These are phyloP conservation scores for Canariomyces notabilis DNA, from an alignment of 2,329 filamentous ascomycete genomes.

Conservation along the genomic window DNA sequence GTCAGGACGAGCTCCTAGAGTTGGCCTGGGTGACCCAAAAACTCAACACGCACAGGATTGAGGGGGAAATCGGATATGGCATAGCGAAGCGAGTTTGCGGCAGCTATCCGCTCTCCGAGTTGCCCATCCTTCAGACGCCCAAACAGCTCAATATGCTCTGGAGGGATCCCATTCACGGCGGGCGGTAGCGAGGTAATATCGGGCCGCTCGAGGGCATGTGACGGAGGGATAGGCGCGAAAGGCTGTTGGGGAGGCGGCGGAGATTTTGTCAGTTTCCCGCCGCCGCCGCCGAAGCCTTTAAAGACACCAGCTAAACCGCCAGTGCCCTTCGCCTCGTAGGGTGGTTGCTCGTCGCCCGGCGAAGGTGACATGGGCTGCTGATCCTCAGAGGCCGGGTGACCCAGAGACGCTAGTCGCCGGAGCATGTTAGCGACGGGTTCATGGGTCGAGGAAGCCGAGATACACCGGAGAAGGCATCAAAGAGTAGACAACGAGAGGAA, in stretches of 20 bases:
- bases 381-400: constrained; percentile 38
- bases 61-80: constrained; percentile 56
- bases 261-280: constrained; percentile 47
- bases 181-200: constrained; percentile 35
- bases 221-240: constrained; percentile 29
- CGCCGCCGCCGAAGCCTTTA: constrained; percentile 54
- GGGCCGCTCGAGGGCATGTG: constrained; percentile 38
- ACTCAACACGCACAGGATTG: constrained; percentile 37
- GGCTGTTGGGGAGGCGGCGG: constrained; percentile 41
- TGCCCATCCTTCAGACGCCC: constrained; percentile 50
- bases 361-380: constrained; percentile 56
- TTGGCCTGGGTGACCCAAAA: too few species aligned
- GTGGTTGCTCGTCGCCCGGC: constrained; percentile 51
- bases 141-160: constrained; percentile 50
- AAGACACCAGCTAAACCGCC: constrained; percentile 60
- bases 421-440: constrained; percentile 37
- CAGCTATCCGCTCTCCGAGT: constrained; percentile 49
- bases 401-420: constrained; percentile 39
- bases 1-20: constrained; percentile 8
- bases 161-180: constrained; percentile 41
- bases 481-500: constrained; percentile 5
- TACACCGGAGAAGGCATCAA: background rate
- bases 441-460: constrained; percentile 1
- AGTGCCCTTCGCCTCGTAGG: constrained; percentile 50
- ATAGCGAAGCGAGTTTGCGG: constrained; percentile 52